Evolutionary conservation across 768 basidiomycete species (phyloP).

Genomic region (Amanita jacksonii): DNA sequence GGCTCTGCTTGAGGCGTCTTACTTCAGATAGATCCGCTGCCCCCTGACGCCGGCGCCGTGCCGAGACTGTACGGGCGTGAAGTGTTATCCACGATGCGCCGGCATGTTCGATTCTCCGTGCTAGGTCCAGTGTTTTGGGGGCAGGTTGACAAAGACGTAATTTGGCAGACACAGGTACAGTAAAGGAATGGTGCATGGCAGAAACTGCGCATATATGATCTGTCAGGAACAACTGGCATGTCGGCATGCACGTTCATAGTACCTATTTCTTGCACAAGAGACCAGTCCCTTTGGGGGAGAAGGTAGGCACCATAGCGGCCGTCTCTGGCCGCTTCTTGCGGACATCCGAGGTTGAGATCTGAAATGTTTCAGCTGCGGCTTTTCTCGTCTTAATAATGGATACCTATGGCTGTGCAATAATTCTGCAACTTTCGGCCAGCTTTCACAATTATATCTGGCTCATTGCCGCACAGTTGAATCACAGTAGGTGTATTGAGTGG

Average conservation of each 20-base stretch:
- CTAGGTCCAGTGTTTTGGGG: slow-evolving; percentile 44
- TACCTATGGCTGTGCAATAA: slow-evolving; percentile 66
- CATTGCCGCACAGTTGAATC: slow-evolving; percentile 67
- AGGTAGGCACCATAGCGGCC: slow-evolving; percentile 70
- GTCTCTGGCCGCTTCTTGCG: slow-evolving; percentile 57
- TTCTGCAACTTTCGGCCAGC: slow-evolving; percentile 52
- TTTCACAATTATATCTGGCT: slow-evolving; percentile 48
- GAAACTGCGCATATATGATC: slow-evolving; percentile 35
- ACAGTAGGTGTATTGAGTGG: slow-evolving; percentile 40
- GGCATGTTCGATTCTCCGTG: slow-evolving; percentile 46
- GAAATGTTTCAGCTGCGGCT: slow-evolving; percentile 1
- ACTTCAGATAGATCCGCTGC: slow-evolving; percentile 59
- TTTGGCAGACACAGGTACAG: slow-evolving; percentile 59
- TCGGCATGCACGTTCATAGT: slow-evolving; percentile 1
- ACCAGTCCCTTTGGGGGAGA: slow-evolving; percentile 67
- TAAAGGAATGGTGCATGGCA: slow-evolving; percentile 51
- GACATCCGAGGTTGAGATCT: slow-evolving; percentile 82
- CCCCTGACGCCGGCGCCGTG: slow-evolving; percentile 61
- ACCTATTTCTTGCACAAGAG: slow-evolving; percentile 57
- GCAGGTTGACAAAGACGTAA: slow-evolving; percentile 48
- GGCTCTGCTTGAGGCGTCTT: slow-evolving; percentile 38
- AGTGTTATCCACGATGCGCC: slow-evolving; percentile 66
- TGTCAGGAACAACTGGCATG: not conserved
- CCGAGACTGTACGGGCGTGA: slow-evolving; percentile 66
- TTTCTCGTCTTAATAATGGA: slow-evolving; percentile 8